phyloP scores from a whole-genome alignment of 257 asterid species.

The Pogostemon cablin region DNA sequence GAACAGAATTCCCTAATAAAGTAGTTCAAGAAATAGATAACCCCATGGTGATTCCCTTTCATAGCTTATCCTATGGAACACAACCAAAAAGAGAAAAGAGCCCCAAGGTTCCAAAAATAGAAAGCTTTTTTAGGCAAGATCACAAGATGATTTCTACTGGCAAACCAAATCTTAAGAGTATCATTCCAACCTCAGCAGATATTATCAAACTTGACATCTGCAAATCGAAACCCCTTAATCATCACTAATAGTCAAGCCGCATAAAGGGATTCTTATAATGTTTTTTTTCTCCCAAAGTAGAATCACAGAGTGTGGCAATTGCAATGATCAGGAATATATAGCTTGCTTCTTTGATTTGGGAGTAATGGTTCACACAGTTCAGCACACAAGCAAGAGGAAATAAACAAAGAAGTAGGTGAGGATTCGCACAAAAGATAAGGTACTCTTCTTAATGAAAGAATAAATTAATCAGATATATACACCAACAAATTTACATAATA shows the following conservation, averaged over 20 bases:
- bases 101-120: constrained; percentile 16
- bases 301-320: not conserved
- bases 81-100: constrained; percentile 5
- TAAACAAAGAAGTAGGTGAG: constrained; percentile 15
- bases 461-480: constrained; percentile 21
- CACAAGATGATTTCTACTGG: not conserved
- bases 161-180: not conserved
- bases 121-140: constrained; percentile 6
- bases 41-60: constrained; percentile 31
- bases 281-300: constrained; percentile 1
- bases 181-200: constrained; percentile 1
- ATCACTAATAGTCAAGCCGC: not conserved
- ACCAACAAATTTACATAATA: not conserved
- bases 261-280: not conserved
- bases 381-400: not conserved
- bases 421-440: not conserved
- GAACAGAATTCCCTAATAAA: constrained; percentile 29
- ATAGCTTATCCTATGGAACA: constrained; percentile 25
- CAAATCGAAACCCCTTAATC: not conserved
- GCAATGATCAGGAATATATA: constrained; percentile 12
- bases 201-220: not conserved
- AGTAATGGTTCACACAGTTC: constrained; percentile 9
- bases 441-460: constrained; percentile 13
- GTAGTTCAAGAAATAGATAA: constrained; percentile 21
- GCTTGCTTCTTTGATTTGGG: not conserved